Evolutionary conservation across 345 rosid genomes (phyloP), one percentile per base, ranked within the genome.

Genomic region (Linum usitatissimum): DNA sequence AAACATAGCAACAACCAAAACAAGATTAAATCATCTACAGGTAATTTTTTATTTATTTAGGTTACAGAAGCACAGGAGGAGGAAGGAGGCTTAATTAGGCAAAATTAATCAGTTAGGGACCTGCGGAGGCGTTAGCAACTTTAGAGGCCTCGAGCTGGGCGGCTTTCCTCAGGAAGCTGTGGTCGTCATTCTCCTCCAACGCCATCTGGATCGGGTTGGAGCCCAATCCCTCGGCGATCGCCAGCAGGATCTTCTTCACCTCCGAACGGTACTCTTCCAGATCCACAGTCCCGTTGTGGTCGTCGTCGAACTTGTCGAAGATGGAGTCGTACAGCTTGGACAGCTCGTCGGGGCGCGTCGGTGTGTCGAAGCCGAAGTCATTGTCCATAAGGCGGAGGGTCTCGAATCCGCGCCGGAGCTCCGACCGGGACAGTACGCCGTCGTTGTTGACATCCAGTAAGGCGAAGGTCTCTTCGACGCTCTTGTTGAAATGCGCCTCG

Each of bases 91-190:
- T 23, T 23, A 23, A 23, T 23, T 23, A 23, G 28, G 28, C 28
- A 23, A 23, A 23, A 23, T 23, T 23, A 10, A 45, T 45, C 51
- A 45, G 3, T 13, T 45, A 45, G 17, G 51, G 15, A 45, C 10
- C 28, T 23, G 28, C 17, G 51, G 10, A 0, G 5, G 6, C 51
- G 3, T 45, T 45, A 15, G 51, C 19, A 21, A 77, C 51, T 79
- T 77, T 81, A 2, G 88, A 71, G 48, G 90, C 88, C 76, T 87
- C 90, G n/a, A 84, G 75, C 76, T 87, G 88, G n/a, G 88, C 91
- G 18, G 95, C 91, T 39, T 77, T 66, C 62, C 80, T 81, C 70
- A 87, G 69, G 1, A 84, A 76, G 68, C 76, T 78, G 38, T 66
- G 75, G 12, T 74, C 79, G 54, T 67, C 82, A 30, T 45, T 7